Evolutionary conservation across 1,139 yeast species (phyloP).

Genomic region (Arxiozyma bovina): DNA sequence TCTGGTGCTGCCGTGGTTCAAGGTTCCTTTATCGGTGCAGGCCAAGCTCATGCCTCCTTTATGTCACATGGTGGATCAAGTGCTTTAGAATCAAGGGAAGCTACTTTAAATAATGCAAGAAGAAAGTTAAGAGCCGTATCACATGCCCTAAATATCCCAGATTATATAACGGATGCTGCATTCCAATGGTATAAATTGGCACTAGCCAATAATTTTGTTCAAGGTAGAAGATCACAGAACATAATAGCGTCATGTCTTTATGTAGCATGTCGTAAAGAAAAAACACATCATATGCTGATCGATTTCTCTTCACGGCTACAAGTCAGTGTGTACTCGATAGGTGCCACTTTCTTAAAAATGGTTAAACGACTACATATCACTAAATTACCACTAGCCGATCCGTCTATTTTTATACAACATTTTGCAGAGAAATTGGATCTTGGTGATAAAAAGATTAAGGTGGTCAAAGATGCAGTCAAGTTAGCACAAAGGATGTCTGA

Average conservation of each 20-base stretch:
- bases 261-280: slow-evolving; percentile 84
- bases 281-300: slow-evolving; percentile 89
- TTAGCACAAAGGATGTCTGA: slow-evolving; percentile 84
- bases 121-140: slow-evolving; percentile 74
- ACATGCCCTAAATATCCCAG: slow-evolving; percentile 67
- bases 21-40: slow-evolving; percentile 87
- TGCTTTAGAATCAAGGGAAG: slow-evolving; percentile 78
- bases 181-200: slow-evolving; percentile 85
- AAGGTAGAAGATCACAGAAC: slow-evolving; percentile 89
- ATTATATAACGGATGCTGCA: slow-evolving; percentile 77
- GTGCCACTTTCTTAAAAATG: slow-evolving; percentile 89
- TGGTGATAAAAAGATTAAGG: slow-evolving; percentile 61
- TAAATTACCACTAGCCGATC: slow-evolving; percentile 81
- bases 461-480: slow-evolving; percentile 76
- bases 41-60: slow-evolving; percentile 68
- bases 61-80: slow-evolving; percentile 47
- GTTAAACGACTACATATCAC: slow-evolving; percentile 72
- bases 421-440: slow-evolving; percentile 83
- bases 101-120: slow-evolving; percentile 75
- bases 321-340: slow-evolving; percentile 86
- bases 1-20: slow-evolving; percentile 94
- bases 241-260: slow-evolving; percentile 92
- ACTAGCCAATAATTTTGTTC: slow-evolving; percentile 77
- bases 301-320: slow-evolving; percentile 87
- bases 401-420: slow-evolving; percentile 85